Evolutionary conservation across 495 filamentous ascomycete genomes (phyloP), one percentile per base, ranked within the genome.

Genomic region (Gamarada debralockiae): DNA sequence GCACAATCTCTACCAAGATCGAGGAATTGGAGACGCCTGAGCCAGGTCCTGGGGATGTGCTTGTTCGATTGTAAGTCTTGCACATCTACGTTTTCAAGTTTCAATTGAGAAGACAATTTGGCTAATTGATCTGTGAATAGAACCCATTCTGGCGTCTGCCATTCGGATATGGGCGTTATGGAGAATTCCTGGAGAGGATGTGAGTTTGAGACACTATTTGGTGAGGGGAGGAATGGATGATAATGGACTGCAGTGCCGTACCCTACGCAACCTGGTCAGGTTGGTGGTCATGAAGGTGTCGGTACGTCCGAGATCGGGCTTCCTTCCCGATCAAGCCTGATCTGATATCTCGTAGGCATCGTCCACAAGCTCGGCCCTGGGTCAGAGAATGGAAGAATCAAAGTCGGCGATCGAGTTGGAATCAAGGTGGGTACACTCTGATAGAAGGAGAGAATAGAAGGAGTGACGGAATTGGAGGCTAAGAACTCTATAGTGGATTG

Each of bases 131-230:
- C 7, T 23, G 6, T 10, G 25, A 27, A 14, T 48, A 82, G 81
- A 25, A 83, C 84, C 21, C 84, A 87, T 55, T 82, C 79, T 1
- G 85, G 86, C 43, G 81, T 90, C 29, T 88, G 85, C 64, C 83
- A 85, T 63, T 84, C 80, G 12, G 86, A 90, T 59, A 67, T 75
- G 54, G 73, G 76, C 22, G 66, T 86, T 58, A 86, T 87, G 77
- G 75, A 72, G 37, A 81, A 81, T 58, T 36, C 48, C 9, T 57
- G 57, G 60, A 49, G 53, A 25, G 55, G 52, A 15, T 74, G 59
- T 62, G 50, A 55, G 55, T 25, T 48, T 23, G 21, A 31, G 34
- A 20, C 44, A 48, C 15, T 10, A 12, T 8, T 20, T 33, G 6
- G 18, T 13, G 22, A 18, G 22, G 10, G 21, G 24, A 5, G 6